Evolutionary conservation across 768 basidiomycete species (phyloP), one percentile per base, ranked within the genome.

Genomic region (Lentinula sp.): DNA sequence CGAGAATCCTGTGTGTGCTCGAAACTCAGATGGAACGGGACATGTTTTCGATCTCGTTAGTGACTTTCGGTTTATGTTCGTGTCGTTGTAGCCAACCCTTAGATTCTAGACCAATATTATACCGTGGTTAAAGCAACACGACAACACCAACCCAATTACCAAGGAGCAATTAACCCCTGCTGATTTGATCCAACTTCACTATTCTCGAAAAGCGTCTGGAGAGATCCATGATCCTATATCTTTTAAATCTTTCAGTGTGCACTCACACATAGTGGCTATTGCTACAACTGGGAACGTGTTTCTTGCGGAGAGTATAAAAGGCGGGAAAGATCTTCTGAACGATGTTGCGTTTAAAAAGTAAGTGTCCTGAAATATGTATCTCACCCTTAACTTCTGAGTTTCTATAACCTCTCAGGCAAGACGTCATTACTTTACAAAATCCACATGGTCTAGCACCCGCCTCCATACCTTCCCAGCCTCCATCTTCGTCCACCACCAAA

Each of bases 201-300:
- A 93, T 68, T 85, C 87, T 1, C 81, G 93, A 63, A 95, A 95
- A 72, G 77, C 90, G 2, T 85, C 93, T 28, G 90, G 90, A 42
- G 90, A 94, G 72, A 84, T 92, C 12, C 89, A 97, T 71, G 97
- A 99, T 71, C 97, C 97, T 0, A 94, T 99, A 48, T 93, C 94
- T 3, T 99, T 96, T 84, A 98, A 98, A 72, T 90, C 92, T 2
- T 97, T 99, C 81, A 95, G 83, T 69, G 90, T 96, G 64, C 96
- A 98, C 71, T 95, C 96, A 1, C 91, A 98, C 69, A 91, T 99
- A 59, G 91, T 94, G 41, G 91, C 92, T 45, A 86, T 97, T 65
- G 87, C 88, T 6, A 88, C 86, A 0, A 94, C 93, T 0, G 95
- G 94, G 15, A 97, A 97, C 70, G 94, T 98, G 13, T 98, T 91